phyloP scores from a whole-genome alignment of 208 protist species.

The Acanthamoeba castellanii region DNA sequence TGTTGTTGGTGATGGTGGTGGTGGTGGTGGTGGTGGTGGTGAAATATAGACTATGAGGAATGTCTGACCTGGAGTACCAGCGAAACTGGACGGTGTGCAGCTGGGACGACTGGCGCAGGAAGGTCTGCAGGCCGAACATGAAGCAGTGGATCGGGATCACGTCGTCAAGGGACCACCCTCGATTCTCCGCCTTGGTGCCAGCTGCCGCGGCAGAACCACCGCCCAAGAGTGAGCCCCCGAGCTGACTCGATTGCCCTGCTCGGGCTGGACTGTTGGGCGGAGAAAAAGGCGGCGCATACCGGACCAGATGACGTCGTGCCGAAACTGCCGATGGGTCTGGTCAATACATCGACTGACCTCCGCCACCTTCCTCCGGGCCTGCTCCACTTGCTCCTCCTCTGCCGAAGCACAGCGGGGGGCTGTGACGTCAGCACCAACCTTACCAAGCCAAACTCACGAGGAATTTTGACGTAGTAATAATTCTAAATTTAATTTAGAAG shows the following conservation, averaged over 20 bases:
- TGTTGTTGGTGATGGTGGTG: background rate
- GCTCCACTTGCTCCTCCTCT: background rate
- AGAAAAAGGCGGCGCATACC: background rate
- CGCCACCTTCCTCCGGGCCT: background rate
- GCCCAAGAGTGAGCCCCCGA: background rate
- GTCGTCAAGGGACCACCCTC: slow-evolving; percentile 61
- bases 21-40: no score
- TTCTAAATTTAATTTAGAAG: no score
- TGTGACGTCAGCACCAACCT: background rate
- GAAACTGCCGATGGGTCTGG: slow-evolving; percentile 27
- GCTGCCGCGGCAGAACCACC: background rate
- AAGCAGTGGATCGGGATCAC: slow-evolving; percentile 69
- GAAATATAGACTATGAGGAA: background rate
- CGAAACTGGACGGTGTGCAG: background rate
- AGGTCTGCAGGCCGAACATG: slow-evolving; percentile 66
- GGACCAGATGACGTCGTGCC: slow-evolving; percentile 53
- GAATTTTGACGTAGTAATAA: background rate
- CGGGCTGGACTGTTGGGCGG: no score
- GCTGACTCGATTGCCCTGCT: background rate
- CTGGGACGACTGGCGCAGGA: slow-evolving; percentile 23
- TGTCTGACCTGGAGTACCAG: slow-evolving; percentile 41
- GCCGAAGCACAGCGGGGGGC: background rate
- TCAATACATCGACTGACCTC: slow-evolving; percentile 25
- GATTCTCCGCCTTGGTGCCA: background rate
- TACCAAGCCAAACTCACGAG: background rate